A percentile compares a stretch with the other conserved stretches of the same genome.
These are phyloP conservation scores for Pisolithus thermaeus DNA, from an alignment of 1,284 basidiomycete species.

Conservation along the genomic window DNA sequence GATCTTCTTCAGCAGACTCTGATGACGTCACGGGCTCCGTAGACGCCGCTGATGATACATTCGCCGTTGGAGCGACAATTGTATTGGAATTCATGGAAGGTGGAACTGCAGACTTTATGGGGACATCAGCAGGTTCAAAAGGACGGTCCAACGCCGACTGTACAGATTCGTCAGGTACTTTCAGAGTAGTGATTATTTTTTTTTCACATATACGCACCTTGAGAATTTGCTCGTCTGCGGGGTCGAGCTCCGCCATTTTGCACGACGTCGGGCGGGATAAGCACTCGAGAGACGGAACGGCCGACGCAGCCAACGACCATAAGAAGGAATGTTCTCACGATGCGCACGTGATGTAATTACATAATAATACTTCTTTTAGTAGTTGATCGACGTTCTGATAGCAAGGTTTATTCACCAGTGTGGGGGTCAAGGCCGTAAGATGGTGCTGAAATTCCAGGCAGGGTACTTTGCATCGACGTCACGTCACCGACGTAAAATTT, in stretches of 20 bases:
- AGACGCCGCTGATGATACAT: slow-evolving; percentile 8
- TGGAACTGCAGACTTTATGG: slow-evolving; percentile 15
- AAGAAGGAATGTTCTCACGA: not conserved
- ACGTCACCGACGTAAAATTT: slow-evolving; percentile 7
- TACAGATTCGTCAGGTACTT: not conserved
- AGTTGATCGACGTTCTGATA: not conserved
- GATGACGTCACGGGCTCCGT: too few species aligned
- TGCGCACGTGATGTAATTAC: not conserved
- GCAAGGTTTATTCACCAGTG: not conserved
- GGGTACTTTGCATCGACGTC: slow-evolving; percentile 15
- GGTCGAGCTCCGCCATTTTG: slow-evolving; percentile 1
- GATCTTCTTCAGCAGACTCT: slow-evolving; percentile 23
- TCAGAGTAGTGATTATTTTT: not conserved
- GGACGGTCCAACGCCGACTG: slow-evolving; percentile 23
- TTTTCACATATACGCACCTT: slow-evolving; percentile 10
- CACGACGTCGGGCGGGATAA: slow-evolving; percentile 1
- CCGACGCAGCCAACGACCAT: not conserved
- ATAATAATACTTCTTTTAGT: not conserved
- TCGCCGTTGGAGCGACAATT: slow-evolving; percentile 7
- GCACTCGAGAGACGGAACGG: not conserved
- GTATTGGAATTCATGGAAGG: slow-evolving; percentile 8
- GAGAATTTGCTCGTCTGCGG: slow-evolving; percentile 23
- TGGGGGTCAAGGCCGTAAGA: not conserved
- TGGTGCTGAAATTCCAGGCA: slow-evolving; percentile 2
- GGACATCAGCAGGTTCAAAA: slow-evolving; percentile 24